A percentile compares a stretch with the other conserved stretches of the same genome.
These are phyloP conservation scores for Talaromyces sp. DNA, from an alignment of 2,329 filamentous ascomycete genomes.

Conservation along the genomic window DNA sequence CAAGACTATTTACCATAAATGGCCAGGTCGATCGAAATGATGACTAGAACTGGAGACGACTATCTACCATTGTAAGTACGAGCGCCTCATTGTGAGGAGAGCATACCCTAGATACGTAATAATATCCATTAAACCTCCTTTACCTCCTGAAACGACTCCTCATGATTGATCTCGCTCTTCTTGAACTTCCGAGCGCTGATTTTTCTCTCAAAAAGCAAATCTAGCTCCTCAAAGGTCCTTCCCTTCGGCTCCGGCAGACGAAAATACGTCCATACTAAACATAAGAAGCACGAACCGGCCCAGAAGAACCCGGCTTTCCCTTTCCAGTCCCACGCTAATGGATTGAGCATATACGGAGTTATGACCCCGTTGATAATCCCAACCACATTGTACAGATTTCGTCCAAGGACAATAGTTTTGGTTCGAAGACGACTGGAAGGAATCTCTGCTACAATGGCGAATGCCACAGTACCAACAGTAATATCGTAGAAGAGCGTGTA, in stretches of 20 bases:
- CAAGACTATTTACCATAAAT: background rate
- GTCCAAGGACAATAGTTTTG: slow-evolving; percentile 83
- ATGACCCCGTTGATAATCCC: slow-evolving; percentile 75
- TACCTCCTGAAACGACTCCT: slow-evolving; percentile 32
- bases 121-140: background rate
- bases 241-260: slow-evolving; percentile 73
- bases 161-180: slow-evolving; percentile 51
- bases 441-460: slow-evolving; percentile 79
- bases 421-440: slow-evolving; percentile 77
- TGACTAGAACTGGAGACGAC: too few relatives aligned
- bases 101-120: background rate
- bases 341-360: slow-evolving; percentile 90
- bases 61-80: too few relatives aligned
- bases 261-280: slow-evolving; percentile 76
- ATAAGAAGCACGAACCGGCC: slow-evolving; percentile 73
- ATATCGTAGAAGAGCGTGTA: slow-evolving; percentile 82
- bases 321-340: slow-evolving; percentile 76
- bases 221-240: slow-evolving; percentile 77
- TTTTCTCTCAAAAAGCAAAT: slow-evolving; percentile 71
- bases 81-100: too few relatives aligned
- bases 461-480: slow-evolving; percentile 82
- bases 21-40: too few relatives aligned
- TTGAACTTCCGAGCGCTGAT: slow-evolving; percentile 70
- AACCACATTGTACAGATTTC: slow-evolving; percentile 75
- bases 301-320: slow-evolving; percentile 87